Percentiles rank a stretch among this genome's conserved stretches.
Evolutionary conservation across 73 alveolate genomes (phyloP).

Genomic region (Paraurostyla sp.): DNA sequence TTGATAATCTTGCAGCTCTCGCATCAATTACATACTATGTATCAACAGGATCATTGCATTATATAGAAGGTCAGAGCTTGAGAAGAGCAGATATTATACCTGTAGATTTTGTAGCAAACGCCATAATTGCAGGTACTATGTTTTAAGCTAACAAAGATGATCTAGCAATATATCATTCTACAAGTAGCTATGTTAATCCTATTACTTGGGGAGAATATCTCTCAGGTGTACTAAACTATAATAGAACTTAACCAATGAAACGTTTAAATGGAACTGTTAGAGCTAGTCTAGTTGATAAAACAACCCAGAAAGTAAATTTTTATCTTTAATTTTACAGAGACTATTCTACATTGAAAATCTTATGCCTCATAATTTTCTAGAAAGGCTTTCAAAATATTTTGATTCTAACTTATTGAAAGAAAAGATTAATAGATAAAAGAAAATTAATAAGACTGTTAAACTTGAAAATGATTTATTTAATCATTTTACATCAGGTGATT

Average conservation of each 20-base stretch:
- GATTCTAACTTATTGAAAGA: slow-evolving; percentile 71
- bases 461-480: slow-evolving; percentile 10
- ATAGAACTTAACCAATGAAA: slow-evolving; percentile 15
- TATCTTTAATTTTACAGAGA: background rate
- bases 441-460: slow-evolving; percentile 22
- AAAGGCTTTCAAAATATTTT: slow-evolving; percentile 29
- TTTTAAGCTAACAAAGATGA: background rate
- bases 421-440: slow-evolving; percentile 66
- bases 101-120: slow-evolving; percentile 86
- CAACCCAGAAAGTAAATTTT: background rate
- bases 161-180: slow-evolving; percentile 63
- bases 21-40: slow-evolving; percentile 84
- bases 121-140: slow-evolving; percentile 68
- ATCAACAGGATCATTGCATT: slow-evolving; percentile 77
- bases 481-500: slow-evolving; percentile 73
- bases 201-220: slow-evolving; percentile 72
- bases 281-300: background rate
- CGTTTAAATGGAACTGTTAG: background rate
- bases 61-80: background rate
- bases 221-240: slow-evolving; percentile 18
- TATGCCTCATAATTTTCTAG: slow-evolving; percentile 69
- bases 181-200: slow-evolving; percentile 84
- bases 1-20: slow-evolving; percentile 91
- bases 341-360: slow-evolving; percentile 5
- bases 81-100: slow-evolving; percentile 85